Base-by-base conservation (phyloP, 352 stramenopile species). In the Thalassiosira exigua region DNA sequence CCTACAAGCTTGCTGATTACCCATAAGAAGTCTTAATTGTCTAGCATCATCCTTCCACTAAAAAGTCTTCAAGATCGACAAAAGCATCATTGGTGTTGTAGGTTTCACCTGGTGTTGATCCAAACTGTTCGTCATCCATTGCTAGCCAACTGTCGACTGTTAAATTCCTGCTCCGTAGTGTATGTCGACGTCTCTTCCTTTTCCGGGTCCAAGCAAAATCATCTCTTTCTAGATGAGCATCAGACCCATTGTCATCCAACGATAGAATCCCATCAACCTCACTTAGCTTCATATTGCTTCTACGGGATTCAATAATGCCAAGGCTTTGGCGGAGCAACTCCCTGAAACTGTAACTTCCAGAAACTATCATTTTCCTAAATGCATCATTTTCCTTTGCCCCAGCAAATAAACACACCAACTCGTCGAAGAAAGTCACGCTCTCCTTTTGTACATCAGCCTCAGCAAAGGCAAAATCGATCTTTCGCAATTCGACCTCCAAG, bases 31-130 rank as follows among this genome's bases (percentile, higher is more conserved):
- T n/a, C n/a, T n/a, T n/a, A n/a, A n/a, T n/a, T n/a, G n/a, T n/a
- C n/a, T n/a, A n/a, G n/a, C 36, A 26, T 60, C 19, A 84, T 21
- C 75, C 75, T 48, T 84, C 75, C 1, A 84, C 68, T 65, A 84
- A 50, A 42, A 84, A 84, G 42, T 84, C 75, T 73, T 84, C 75
- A 51, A 84, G 75, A 57, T 84, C 75, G n/a, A 79, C 75, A 69
- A 70, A 84, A 48, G 69, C 62, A 74, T 84, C 75, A 26, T 69
- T 26, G 22, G 27, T 41, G 59, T 79, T 84, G 64, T 70, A 66
- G 14, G 44, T 75, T 60, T 84, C 75, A 58, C 69, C 75, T 12
- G 69, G 48, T 29, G 54, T 39, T 30, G 67, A 53, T 60, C 48
- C 75, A 54, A 84, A 79, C 29, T 84, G 50, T 32, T 79, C 66